phyloP scores from a whole-genome alignment of 129 eudicot species.

The Pseudognaphalium luteoalbum region DNA sequence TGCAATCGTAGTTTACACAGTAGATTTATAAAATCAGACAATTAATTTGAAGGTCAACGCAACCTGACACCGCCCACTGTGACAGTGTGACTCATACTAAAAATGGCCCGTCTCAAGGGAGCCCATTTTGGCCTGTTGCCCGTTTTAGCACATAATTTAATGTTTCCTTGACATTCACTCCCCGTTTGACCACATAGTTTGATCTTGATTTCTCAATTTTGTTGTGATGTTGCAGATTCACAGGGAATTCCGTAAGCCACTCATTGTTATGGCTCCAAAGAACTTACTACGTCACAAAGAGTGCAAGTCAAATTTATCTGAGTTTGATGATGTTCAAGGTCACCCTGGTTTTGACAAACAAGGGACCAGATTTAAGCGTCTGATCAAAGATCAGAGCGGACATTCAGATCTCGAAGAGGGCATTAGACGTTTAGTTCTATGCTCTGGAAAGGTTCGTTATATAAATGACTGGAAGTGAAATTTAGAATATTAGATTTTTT shows the following conservation, averaged over 20 bases:
- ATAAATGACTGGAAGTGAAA: neutral
- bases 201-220: slow-evolving; percentile 6
- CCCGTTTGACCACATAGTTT: neutral
- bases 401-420: slow-evolving; percentile 92
- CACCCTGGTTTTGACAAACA: slow-evolving; percentile 96
- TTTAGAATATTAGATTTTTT: neutral
- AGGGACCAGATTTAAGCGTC: slow-evolving; percentile 94
- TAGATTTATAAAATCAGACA: neutral
- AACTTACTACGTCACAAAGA: slow-evolving; percentile 95
- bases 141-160: neutral
- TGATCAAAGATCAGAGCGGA: slow-evolving; percentile 82
- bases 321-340: slow-evolving; percentile 94
- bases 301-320: slow-evolving; percentile 90
- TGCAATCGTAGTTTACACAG: neutral
- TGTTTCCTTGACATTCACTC: no score
- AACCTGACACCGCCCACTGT: neutral
- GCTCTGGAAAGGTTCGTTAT: slow-evolving; percentile 86
- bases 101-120: neutral
- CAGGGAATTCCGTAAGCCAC: slow-evolving; percentile 95
- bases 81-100: neutral
- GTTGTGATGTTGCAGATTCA: slow-evolving; percentile 52
- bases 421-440: slow-evolving; percentile 81
- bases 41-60: slow-evolving; percentile 3
- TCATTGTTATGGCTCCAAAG: slow-evolving; percentile 91
- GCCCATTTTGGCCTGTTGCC: neutral